Base-by-base conservation (phyloP, 2,329 filamentous ascomycete species). In the Thelonectria rubi region DNA sequence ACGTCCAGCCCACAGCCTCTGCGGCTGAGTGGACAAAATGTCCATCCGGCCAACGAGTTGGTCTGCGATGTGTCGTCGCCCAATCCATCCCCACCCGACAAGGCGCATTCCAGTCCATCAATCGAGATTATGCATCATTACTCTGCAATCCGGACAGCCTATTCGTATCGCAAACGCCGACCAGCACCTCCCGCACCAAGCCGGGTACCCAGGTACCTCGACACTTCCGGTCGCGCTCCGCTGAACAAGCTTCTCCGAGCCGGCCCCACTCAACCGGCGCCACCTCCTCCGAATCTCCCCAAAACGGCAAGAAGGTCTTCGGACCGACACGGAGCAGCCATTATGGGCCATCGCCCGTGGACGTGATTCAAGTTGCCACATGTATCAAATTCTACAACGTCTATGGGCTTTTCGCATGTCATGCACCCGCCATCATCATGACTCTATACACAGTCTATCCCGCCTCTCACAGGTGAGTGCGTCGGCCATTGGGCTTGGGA, bases 261-360 rank as follows among this genome's bases (percentile, higher is more conserved):
- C 56, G 60, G 60, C 60, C 60, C 60, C 60, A 60, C 60, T 40
- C 20, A 11, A 17, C 60, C 56, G 60, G 60, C 47, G 52, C 45
- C 52, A 15, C 26, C 50, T 34, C 47, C 26, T 63, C 55, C 52
- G 60, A 63, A 3, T 17, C n/a, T 37, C 46, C 43, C 57, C 52
- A 39, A 50, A 56, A 34, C 51, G 55, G 52, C 21, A 30, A 30
- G 42, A 40, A 40, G 14, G 46, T 37, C 21, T n/a, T 52, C 34
- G 10, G 42, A 37, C 37, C 18, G 47, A 30, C 40, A 21, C 51
- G 48, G 47, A 43, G 42, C 24, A 42, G 39, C 32, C 54, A 14
- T 42, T 21, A 20, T 17, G 10, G 18, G 34, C 45, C 14, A 10
- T 20, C 24, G 17, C 26, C 10, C 7, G 34, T 21, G 32, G 39